These are phyloP conservation scores for Boletus albobrunnescens DNA, from an alignment of 1,284 basidiomycete genomes.

Conservation along the genomic window DNA sequence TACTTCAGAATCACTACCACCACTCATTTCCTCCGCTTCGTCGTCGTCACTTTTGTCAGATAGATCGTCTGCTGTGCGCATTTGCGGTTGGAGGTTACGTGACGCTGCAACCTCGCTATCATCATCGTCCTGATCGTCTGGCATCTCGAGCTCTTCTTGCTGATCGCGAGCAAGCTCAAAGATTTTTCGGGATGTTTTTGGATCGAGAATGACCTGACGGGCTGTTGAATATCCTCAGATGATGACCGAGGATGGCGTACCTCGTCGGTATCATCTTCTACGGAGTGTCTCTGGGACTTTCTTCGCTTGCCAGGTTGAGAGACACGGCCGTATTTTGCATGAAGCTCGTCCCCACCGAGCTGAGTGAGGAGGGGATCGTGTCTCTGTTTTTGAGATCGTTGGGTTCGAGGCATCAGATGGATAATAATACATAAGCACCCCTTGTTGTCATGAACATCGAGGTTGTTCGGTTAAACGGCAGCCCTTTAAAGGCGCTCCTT, in stretches of 20 bases:
- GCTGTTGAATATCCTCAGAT: slow-evolving; percentile 1
- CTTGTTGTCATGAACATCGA: no score
- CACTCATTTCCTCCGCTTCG: slow-evolving; percentile 42
- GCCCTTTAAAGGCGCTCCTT: no score
- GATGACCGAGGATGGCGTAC: slow-evolving; percentile 33
- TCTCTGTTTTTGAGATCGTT: slow-evolving; percentile 54
- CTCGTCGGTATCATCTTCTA: slow-evolving; percentile 48
- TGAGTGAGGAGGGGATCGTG: slow-evolving; percentile 86
- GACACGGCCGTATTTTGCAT: slow-evolving; percentile 75
- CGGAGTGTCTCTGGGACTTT: slow-evolving; percentile 49
- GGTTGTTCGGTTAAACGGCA: no score
- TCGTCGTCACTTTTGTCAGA: slow-evolving; percentile 53
- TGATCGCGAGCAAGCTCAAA: slow-evolving; percentile 91
- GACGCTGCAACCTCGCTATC: slow-evolving; percentile 36
- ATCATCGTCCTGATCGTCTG: slow-evolving; percentile 42
- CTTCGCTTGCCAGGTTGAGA: slow-evolving; percentile 70
- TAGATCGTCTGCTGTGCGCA: slow-evolving; percentile 35
- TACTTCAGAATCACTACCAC: slow-evolving; percentile 52
- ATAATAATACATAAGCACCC: no score
- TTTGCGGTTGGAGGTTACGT: slow-evolving; percentile 38
- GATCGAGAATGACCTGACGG: slow-evolving; percentile 71
- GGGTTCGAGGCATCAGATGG: slow-evolving; percentile 57
- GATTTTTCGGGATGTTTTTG: slow-evolving; percentile 85
- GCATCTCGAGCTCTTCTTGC: slow-evolving; percentile 80
- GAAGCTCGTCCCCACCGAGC: slow-evolving; percentile 69